These are phyloP conservation scores for Geranium brycei DNA, from an alignment of 345 rosid genomes.

Conservation along the genomic window DNA sequence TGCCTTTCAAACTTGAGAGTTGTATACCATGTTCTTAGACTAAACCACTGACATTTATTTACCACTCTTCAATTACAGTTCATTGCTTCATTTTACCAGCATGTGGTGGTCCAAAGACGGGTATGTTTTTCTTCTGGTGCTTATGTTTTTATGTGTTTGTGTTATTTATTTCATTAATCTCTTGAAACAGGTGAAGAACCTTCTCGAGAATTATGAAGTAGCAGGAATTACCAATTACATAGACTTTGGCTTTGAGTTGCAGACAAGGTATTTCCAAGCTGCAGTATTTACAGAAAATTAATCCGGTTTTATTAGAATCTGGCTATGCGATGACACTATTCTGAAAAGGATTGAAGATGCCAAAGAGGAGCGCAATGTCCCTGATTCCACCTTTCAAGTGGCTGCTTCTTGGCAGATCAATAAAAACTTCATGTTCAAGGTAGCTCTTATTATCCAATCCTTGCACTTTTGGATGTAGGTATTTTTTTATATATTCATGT, in stretches of 20 bases:
- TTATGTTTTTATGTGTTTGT: not conserved
- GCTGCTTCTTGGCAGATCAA: constrained; percentile 98
- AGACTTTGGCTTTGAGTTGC: constrained; percentile 82
- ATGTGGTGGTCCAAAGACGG: constrained; percentile 83
- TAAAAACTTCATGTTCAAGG: constrained; percentile 84
- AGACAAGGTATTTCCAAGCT: constrained; percentile 42
- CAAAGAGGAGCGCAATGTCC: constrained; percentile 18
- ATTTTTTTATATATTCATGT: not conserved
- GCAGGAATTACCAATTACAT: constrained; percentile 91
- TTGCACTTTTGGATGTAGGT: not conserved
- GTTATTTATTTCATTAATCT: not conserved
- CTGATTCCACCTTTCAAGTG: constrained; percentile 68
- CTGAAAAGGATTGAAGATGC: constrained; percentile 45
- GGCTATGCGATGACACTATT: constrained; percentile 2
- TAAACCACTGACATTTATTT: constrained; percentile 3
- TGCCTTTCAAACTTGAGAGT: too few relatives aligned
- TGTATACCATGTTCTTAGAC: too few relatives aligned
- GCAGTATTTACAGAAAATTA: not conserved
- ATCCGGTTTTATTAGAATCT: constrained; percentile 4
- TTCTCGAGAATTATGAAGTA: constrained; percentile 60
- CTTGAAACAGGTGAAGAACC: constrained; percentile 68
- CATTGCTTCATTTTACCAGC: constrained; percentile 80
- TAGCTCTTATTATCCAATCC: constrained; percentile 9
- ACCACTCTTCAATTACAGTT: constrained; percentile 42
- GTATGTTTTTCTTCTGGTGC: constrained; percentile 27